Evolutionary conservation across 2,329 filamentous ascomycete species (phyloP).

Genomic region (Pleoardoris graminearum): DNA sequence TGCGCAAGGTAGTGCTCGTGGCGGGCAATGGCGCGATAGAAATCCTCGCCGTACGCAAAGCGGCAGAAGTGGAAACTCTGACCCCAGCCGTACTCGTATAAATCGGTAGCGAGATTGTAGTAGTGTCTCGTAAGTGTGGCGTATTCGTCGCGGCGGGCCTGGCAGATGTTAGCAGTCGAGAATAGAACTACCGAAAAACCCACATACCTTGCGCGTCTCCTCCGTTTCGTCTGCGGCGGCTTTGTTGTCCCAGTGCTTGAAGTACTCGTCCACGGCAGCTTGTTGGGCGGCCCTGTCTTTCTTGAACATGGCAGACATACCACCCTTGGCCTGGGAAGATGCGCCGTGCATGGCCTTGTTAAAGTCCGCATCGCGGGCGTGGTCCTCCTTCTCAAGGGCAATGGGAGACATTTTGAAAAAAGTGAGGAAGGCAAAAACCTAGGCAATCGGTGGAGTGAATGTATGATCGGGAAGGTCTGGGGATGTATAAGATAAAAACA

Average conservation of each 20-base stretch:
- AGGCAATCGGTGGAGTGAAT: conserved; percentile 2
- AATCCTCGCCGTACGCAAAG: conserved; percentile 82
- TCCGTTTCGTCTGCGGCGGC: conserved; percentile 76
- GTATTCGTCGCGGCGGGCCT: conserved; percentile 84
- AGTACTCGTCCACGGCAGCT: conserved; percentile 86
- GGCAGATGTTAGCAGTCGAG: conserved; percentile 25
- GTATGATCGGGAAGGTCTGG: background rate
- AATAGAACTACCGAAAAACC: background rate
- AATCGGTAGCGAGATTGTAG: conserved; percentile 94
- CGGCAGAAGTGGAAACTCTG: conserved; percentile 98
- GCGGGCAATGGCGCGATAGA: conserved; percentile 87
- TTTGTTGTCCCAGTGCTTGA: conserved; percentile 96
- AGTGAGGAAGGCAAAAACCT: conserved; percentile 11
- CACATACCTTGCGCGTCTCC: conserved; percentile 71
- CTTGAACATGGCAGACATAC: conserved; percentile 79
- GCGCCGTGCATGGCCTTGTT: conserved; percentile 84
- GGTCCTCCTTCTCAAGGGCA: conserved; percentile 78
- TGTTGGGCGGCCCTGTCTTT: conserved; percentile 81
- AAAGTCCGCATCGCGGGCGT: conserved; percentile 84
- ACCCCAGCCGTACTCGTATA: conserved; percentile 97
- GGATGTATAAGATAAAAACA: conserved; percentile 4
- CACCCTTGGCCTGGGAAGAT: conserved; percentile 70
- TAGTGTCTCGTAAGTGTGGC: conserved; percentile 93
- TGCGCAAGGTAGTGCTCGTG: conserved; percentile 98
- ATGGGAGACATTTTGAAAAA: conserved; percentile 54